Conservation (phyloP, 108 stramenopile species). For the Nitzschia sp. region DNA sequence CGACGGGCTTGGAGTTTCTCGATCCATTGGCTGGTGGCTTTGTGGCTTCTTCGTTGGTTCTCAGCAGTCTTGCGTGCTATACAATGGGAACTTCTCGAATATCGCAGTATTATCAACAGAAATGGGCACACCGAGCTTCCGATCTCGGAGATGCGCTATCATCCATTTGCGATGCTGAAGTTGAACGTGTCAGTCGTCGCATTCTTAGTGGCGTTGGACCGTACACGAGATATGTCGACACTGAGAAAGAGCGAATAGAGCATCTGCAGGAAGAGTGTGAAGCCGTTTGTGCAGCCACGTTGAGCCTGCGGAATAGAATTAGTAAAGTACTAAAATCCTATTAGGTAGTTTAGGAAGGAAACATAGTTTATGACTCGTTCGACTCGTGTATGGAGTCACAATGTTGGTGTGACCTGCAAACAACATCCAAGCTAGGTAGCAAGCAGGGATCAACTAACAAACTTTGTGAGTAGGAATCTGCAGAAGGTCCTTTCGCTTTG, state of each 20-base stretch:
- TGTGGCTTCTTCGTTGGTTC: slow-evolving; percentile 13
- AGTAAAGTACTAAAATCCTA: slow-evolving; percentile 29
- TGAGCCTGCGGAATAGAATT: slow-evolving; percentile 53
- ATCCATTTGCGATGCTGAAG: slow-evolving; percentile 39
- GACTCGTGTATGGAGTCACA: background rate
- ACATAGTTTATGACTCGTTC: background rate
- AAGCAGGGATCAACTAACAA: background rate
- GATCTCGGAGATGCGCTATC: slow-evolving; percentile 43
- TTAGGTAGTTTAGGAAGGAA: background rate
- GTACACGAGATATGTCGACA: slow-evolving; percentile 63
- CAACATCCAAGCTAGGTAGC: background rate
- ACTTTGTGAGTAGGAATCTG: too few relatives aligned
- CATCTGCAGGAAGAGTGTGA: slow-evolving; percentile 52
- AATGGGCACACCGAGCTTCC: slow-evolving; percentile 38
- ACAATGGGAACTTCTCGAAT: slow-evolving; percentile 33
- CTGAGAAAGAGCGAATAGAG: slow-evolving; percentile 49
- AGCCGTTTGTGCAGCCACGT: slow-evolving; percentile 31
- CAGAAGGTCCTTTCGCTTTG: too few relatives aligned
- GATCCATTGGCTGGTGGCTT: slow-evolving; percentile 33
- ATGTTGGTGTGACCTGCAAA: background rate
- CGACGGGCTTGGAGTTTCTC: slow-evolving; percentile 22
- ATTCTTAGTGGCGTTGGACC: slow-evolving; percentile 64
- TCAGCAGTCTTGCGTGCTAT: slow-evolving; percentile 30
- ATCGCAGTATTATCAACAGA: slow-evolving; percentile 30
- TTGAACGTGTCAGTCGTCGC: slow-evolving; percentile 46